These are phyloP conservation scores for Globisporangium yorkense DNA, from an alignment of 352 stramenopile species.

Conservation along the genomic window DNA sequence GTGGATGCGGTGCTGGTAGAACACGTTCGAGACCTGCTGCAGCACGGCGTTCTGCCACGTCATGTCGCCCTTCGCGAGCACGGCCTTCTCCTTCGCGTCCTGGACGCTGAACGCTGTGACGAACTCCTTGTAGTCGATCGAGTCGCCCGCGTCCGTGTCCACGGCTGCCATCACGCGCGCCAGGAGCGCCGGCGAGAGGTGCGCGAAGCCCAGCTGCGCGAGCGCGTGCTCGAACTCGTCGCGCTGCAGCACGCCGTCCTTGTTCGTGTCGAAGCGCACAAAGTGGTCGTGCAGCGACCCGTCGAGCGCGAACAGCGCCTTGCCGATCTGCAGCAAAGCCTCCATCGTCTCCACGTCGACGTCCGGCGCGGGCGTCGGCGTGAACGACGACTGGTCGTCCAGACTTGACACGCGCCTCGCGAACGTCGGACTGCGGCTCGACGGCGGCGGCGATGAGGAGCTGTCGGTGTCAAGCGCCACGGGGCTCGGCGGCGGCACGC, in stretches of 20 bases:
- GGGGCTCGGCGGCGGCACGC: constrained; percentile 14
- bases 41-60: constrained; percentile 91
- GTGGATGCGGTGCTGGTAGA: constrained; percentile 93
- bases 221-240: constrained; percentile 77
- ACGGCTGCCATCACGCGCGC: constrained; percentile 79
- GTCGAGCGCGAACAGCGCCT: constrained; percentile 64
- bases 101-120: constrained; percentile 85
- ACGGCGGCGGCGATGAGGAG: not conserved
- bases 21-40: constrained; percentile 91
- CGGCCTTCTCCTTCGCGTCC: constrained; percentile 59
- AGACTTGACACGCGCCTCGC: constrained; percentile 46
- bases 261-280: constrained; percentile 78
- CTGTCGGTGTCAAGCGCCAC: constrained; percentile 12
- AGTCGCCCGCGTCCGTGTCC: constrained; percentile 83
- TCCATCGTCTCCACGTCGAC: constrained; percentile 82
- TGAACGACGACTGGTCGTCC: constrained; percentile 61
- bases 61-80: constrained; percentile 50
- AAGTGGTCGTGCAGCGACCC: constrained; percentile 83
- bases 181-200: constrained; percentile 48
- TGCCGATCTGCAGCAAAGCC: constrained; percentile 68
- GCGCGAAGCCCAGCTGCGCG: constrained; percentile 48
- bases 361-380: constrained; percentile 41
- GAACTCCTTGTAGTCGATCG: constrained; percentile 93
- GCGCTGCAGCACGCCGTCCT: constrained; percentile 74
- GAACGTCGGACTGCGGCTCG: constrained; percentile 25